Conservation (phyloP, 495 filamentous ascomycete species). For the Xylona heveae region DNA sequence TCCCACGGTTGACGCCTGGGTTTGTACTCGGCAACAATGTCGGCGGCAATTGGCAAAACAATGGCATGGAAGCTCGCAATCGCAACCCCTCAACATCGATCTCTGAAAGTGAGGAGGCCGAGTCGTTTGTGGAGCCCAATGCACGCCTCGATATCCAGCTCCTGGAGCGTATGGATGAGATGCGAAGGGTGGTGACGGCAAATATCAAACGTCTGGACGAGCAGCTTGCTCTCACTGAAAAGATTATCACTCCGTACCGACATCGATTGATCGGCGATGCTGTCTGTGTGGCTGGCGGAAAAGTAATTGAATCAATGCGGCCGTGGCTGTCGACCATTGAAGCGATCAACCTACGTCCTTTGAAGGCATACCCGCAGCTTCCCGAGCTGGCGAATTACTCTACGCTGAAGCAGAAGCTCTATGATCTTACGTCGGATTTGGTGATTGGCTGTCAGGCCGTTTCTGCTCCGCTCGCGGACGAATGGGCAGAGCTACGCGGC, state of each 20-base stretch:
- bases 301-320: slow-evolving; percentile 66
- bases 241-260: slow-evolving; percentile 45
- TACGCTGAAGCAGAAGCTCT: slow-evolving; percentile 74
- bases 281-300: slow-evolving; percentile 49
- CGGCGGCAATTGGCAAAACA: slow-evolving; percentile 88
- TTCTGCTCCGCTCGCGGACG: slow-evolving; percentile 73
- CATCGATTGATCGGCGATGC: slow-evolving; percentile 56
- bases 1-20: slow-evolving; percentile 74
- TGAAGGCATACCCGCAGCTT: slow-evolving; percentile 56
- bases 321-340: slow-evolving; percentile 76
- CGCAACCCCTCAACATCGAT: slow-evolving; percentile 52
- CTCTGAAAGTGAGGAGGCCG: slow-evolving; percentile 56
- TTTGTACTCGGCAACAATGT: slow-evolving; percentile 66
- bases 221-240: slow-evolving; percentile 50
- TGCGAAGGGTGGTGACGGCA: slow-evolving; percentile 56
- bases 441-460: slow-evolving; percentile 70
- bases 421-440: slow-evolving; percentile 82
- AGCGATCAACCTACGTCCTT: slow-evolving; percentile 60
- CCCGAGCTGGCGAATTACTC: slow-evolving; percentile 76
- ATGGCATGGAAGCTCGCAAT: slow-evolving; percentile 48
- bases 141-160: slow-evolving; percentile 50
- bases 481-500: slow-evolving; percentile 83
- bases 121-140: slow-evolving; percentile 49
- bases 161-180: slow-evolving; percentile 65
- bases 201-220: slow-evolving; percentile 74